phyloP scores from a whole-genome alignment of 2,329 filamentous ascomycete genomes.

The Cladorrhinum sp. region DNA sequence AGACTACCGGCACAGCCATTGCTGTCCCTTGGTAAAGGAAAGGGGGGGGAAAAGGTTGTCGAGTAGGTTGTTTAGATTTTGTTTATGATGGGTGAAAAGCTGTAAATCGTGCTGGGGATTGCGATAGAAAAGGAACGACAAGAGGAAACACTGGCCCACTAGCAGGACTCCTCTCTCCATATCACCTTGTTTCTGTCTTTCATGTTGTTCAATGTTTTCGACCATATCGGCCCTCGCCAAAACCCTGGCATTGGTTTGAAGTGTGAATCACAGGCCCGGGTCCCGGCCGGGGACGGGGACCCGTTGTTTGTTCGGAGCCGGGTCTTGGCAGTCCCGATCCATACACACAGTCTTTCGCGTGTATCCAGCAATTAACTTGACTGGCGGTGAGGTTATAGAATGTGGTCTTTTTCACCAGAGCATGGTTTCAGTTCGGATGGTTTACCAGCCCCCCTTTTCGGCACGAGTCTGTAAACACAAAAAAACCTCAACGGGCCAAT shows the following conservation, averaged over 20 bases:
- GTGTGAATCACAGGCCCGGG: conserved; percentile 12
- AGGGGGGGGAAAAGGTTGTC: neutral
- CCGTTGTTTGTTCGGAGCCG: conserved; percentile 2
- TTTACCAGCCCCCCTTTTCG: neutral
- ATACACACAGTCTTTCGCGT: neutral
- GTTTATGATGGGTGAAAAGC: neutral
- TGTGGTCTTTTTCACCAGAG: neutral
- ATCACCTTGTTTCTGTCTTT: neutral
- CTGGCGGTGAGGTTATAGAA: neutral
- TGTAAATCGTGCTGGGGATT: neutral
- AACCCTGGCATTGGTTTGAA: conserved; percentile 1
- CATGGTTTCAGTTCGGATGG: neutral
- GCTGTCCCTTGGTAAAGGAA: neutral
- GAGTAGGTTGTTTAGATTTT: neutral
- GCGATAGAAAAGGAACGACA: conserved; percentile 10
- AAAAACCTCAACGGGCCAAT: neutral
- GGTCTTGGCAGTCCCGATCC: conserved; percentile 11
- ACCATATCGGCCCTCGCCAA: neutral
- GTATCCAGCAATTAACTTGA: neutral
- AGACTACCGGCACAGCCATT: conserved; percentile 27
- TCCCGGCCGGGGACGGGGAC: conserved; percentile 4
- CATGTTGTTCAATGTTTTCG: neutral
- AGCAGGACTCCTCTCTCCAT: neutral
- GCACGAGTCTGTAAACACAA: neutral
- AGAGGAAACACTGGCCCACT: neutral